phyloP scores from a whole-genome alignment of 176 grass and related monocot species.

The Themeda triandra region DNA sequence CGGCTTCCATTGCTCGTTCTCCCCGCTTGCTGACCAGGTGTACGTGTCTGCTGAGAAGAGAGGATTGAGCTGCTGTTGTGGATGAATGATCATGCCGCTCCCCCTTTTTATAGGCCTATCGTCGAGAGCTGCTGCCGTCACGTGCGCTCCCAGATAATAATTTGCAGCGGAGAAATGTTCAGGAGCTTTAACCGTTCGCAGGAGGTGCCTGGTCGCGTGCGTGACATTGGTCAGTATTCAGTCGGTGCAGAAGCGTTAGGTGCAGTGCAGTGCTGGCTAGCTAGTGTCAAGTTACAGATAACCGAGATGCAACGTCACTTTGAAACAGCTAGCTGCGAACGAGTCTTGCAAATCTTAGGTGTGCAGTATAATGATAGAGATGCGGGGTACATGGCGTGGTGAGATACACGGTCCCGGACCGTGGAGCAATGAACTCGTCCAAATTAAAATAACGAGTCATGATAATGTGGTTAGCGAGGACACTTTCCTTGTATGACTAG shows the following conservation, averaged over 20 bases:
- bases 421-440: neutral
- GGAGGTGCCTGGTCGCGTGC: slow-evolving; percentile 8
- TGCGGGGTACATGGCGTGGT: neutral
- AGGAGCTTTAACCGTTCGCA: neutral
- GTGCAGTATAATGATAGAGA: neutral
- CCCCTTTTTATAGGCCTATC: slow-evolving; percentile 26
- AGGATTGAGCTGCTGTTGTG: neutral
- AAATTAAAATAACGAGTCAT: neutral
- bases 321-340: neutral
- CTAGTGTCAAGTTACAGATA: slow-evolving; percentile 6
- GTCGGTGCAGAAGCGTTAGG: neutral
- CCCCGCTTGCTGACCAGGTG: neutral
- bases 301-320: neutral
- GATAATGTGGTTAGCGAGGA: neutral
- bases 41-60: neutral
- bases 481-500: slow-evolving; percentile 4
- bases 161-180: neutral
- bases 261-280: neutral
- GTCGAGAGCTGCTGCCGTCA: slow-evolving; percentile 9
- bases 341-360: neutral
- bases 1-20: slow-evolving; percentile 33
- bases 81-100: neutral
- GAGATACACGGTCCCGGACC: neutral
- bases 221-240: neutral
- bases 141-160: neutral